These are phyloP conservation scores for Malbranchea cinnamomea DNA, from an alignment of 2,329 filamentous ascomycete genomes.

Conservation along the genomic window DNA sequence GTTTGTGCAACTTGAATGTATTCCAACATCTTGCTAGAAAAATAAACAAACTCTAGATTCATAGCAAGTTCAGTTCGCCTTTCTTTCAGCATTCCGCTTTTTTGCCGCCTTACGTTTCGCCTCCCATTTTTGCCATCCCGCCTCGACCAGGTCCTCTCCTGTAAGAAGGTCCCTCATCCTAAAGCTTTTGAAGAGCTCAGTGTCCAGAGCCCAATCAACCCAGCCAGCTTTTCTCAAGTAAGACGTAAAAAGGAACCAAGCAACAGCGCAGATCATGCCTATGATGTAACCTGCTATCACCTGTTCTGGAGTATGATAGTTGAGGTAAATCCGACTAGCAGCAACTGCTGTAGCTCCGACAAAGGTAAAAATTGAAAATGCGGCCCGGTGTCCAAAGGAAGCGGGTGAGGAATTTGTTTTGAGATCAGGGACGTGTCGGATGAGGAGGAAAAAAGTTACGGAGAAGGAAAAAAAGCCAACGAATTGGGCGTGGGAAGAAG, in stretches of 20 bases:
- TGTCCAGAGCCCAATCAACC: slow-evolving; percentile 57
- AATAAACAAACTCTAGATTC: too few species aligned
- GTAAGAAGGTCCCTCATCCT: slow-evolving; percentile 72
- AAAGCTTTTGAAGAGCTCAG: slow-evolving; percentile 47
- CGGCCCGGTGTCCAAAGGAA: slow-evolving; percentile 39
- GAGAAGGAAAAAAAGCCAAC: slow-evolving; percentile 82
- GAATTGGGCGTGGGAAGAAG: slow-evolving; percentile 87
- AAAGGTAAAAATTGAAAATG: slow-evolving; percentile 43
- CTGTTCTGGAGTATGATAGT: slow-evolving; percentile 80
- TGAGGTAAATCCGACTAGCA: slow-evolving; percentile 73
- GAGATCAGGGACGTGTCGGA: slow-evolving; percentile 51
- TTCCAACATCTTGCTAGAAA: background rate
- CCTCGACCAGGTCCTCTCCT: slow-evolving; percentile 76
- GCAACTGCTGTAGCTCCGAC: slow-evolving; percentile 54
- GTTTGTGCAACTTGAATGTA: background rate
- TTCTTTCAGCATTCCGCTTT: background rate
- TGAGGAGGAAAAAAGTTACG: slow-evolving; percentile 66
- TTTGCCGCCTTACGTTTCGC: slow-evolving; percentile 19
- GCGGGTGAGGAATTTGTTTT: slow-evolving; percentile 23
- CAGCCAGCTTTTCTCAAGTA: slow-evolving; percentile 51
- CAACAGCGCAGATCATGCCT: slow-evolving; percentile 54
- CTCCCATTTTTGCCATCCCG: slow-evolving; percentile 91
- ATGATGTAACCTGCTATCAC: slow-evolving; percentile 66
- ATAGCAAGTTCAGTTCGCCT: background rate
- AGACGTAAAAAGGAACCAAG: slow-evolving; percentile 66